Conservation (phyloP, 2,329 filamentous ascomycete genomes). For the Dactylellina leptospora region DNA sequence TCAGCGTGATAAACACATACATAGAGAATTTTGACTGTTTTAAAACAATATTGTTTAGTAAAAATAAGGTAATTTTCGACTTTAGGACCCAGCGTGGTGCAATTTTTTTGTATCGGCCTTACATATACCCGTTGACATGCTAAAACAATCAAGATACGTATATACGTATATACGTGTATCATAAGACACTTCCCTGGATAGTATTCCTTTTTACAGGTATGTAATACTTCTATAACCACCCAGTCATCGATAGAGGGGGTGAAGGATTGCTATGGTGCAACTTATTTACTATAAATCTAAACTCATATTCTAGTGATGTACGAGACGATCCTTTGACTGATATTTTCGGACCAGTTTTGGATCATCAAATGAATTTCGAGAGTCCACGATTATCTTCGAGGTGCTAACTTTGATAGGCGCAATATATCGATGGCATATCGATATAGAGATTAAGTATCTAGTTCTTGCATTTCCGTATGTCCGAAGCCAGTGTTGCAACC, state of each 20-base stretch:
- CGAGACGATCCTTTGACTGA: not conserved
- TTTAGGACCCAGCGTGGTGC: conserved; percentile 1
- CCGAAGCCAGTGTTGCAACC: conserved; percentile 15
- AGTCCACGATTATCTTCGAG: conserved; percentile 26
- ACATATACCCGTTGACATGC: conserved; percentile 21
- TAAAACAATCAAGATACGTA: conserved; percentile 19
- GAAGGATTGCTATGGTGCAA: not conserved
- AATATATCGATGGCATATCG: conserved; percentile 25
- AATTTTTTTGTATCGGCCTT: conserved; percentile 10
- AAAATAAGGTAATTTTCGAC: conserved; percentile 24
- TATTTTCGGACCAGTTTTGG: not conserved
- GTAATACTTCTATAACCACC: not conserved
- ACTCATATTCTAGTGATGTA: not conserved
- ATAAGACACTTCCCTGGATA: not conserved
- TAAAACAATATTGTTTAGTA: conserved; percentile 30
- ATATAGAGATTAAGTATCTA: conserved; percentile 19
- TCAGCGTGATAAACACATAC: conserved; percentile 24
- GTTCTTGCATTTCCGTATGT: conserved; percentile 13
- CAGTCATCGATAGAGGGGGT: not conserved
- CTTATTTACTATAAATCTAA: not conserved
- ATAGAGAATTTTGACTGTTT: no score
- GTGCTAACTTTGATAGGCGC: conserved; percentile 17
- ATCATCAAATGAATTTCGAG: not conserved
- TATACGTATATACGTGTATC: not conserved
- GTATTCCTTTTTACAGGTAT: not conserved